These are phyloP conservation scores for Metschnikowia corniflorae DNA, from an alignment of 805 yeast genomes.

Conservation along the genomic window DNA sequence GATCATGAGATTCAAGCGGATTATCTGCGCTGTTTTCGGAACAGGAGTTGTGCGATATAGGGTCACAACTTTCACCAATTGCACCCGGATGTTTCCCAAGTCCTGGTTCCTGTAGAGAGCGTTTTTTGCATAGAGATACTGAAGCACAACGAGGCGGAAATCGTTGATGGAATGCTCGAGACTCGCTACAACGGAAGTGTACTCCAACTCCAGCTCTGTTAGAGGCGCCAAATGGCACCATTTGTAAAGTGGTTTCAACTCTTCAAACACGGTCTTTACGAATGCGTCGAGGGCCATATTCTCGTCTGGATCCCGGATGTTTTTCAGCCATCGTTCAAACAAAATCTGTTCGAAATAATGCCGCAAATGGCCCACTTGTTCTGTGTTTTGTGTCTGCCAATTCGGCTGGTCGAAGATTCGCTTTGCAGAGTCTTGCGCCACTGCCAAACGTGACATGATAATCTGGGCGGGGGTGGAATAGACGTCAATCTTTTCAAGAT, in stretches of 20 bases:
- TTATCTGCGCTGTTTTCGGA: not conserved
- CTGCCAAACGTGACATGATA: not conserved
- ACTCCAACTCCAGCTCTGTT: too few relatives aligned
- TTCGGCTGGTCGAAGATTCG: not conserved
- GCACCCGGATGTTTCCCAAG: not conserved
- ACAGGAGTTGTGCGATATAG: not conserved
- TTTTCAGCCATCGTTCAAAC: constrained; percentile 5
- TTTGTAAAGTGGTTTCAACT: not conserved
- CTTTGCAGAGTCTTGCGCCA: not conserved
- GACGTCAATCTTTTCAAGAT: not conserved
- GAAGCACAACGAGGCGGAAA: not conserved
- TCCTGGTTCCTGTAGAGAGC: constrained; percentile 1
- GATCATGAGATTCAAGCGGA: not conserved
- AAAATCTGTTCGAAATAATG: constrained; percentile 6
- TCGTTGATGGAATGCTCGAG: not conserved
- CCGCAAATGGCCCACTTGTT: constrained; percentile 1
- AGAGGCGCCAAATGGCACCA: too few relatives aligned
- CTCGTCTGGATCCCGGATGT: too few relatives aligned
- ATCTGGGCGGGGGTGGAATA: constrained; percentile 1
- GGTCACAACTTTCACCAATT: not conserved
- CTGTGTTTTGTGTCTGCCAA: not conserved
- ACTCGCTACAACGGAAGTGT: too few relatives aligned
- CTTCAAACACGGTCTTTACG: not conserved
- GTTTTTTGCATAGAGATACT: not conserved
- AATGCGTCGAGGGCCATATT: not conserved